Base-by-base conservation (phyloP, 305 asterid species). In the Fraxinus floribunda region DNA sequence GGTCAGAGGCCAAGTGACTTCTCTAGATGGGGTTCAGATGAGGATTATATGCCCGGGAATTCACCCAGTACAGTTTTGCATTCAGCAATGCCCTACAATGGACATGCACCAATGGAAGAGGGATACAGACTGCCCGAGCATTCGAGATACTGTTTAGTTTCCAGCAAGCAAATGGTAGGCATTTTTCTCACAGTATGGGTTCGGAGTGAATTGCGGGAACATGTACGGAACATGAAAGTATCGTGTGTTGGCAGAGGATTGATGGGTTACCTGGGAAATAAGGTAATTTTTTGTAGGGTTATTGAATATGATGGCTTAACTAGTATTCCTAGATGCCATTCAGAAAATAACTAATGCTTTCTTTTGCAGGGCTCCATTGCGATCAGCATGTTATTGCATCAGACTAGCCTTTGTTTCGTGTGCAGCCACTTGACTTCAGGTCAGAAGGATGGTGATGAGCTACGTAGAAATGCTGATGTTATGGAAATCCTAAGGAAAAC, bases 211-310 rank as follows among this genome's bases (percentile, higher is more conserved):
- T 83, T 97, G 78, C 91, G 90, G 24, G 99, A 97, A 86, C 94
- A 91, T 22, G 94, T 93, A 13, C 86, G 87, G 80, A 95, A 97
- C 90, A 86, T 97, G 82, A 97, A 97, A 90, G 92, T 97, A 77
- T 94, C 99, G 22, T 94, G 98, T 75, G 94, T 96, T 70, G 99
- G 99, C 34, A 86, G 99, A 87, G 99, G 99, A 83, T 84, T 96
- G 86, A 94, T 94, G 99, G 99, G 99, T 16, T 97, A 97, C 85
- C 99, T 97, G 4, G 98, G 99, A n/a, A 97, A 97, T 78, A 97
- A 97, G 99, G 99, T 94, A 91, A 32, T 49, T 38, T 1, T 78
- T 75, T 2, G 4, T 29, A 13, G 5, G 20, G 5, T 30, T 30
- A 7, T 15, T 30, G 20, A 30, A 4, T 70, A 70, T 7, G 20